phyloP scores from a whole-genome alignment of 2,329 filamentous ascomycete genomes.

The Ceratocystis cacaofunesta region DNA sequence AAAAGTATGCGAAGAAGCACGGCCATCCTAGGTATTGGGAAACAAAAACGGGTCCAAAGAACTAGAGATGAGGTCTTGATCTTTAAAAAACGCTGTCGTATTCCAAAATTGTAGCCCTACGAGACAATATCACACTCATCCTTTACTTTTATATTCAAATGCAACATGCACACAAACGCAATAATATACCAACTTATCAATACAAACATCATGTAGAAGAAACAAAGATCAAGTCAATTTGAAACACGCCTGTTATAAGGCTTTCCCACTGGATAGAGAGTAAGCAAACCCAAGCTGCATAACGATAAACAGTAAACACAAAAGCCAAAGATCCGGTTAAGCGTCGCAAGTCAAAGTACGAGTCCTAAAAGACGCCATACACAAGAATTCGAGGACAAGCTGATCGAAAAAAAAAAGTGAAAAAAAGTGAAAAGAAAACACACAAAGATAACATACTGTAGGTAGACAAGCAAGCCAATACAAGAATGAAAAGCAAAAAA shows the following conservation, averaged over 20 bases:
- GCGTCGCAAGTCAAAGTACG: neutral
- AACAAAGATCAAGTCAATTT: slow-evolving; percentile 1
- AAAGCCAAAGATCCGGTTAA: neutral
- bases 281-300: neutral
- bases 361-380: neutral
- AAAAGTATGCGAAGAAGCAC: slow-evolving; percentile 39
- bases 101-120: too few species aligned
- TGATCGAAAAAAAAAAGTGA: neutral
- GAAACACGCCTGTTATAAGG: slow-evolving; percentile 1
- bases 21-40: slow-evolving; percentile 41
- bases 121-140: too few species aligned
- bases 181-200: neutral
- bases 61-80: neutral
- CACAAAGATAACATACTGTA: neutral
- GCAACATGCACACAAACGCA: neutral
- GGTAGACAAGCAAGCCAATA: too few species aligned
- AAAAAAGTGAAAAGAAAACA: neutral
- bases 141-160: neutral
- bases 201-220: neutral
- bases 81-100: neutral
- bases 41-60: slow-evolving; percentile 12
- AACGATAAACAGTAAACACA: neutral
- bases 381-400: neutral
- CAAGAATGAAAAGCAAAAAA: neutral
- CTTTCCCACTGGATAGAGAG: neutral